Percentiles rank a stretch among this genome's conserved stretches.
Conservation (phyloP, 2,329 filamentous ascomycete species). For the Bipolaris bicolor region DNA sequence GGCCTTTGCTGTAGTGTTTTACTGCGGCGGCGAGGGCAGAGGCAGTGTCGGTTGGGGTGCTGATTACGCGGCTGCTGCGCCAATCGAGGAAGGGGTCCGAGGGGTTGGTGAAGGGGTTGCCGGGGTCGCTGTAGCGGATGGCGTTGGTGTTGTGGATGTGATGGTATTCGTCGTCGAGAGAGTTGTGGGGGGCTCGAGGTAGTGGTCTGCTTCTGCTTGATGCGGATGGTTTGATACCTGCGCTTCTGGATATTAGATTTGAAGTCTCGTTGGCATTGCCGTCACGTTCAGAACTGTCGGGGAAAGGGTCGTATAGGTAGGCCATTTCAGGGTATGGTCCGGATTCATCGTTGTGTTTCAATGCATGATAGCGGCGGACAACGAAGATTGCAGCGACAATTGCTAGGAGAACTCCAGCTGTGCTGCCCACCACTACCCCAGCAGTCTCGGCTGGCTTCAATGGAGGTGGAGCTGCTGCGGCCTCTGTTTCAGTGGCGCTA, state of each 20-base stretch:
- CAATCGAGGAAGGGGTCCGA: slow-evolving; percentile 4
- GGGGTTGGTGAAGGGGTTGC: slow-evolving; percentile 20
- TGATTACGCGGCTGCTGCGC: slow-evolving; percentile 12
- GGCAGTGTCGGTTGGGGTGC: slow-evolving; percentile 13
- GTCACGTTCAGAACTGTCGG: slow-evolving; percentile 7
- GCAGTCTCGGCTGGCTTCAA: slow-evolving; percentile 42
- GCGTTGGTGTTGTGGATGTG: slow-evolving; percentile 10
- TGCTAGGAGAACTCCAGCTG: slow-evolving; percentile 42
- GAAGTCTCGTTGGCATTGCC: slow-evolving; percentile 23
- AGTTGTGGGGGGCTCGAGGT: slow-evolving; percentile 9
- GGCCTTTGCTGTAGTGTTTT: slow-evolving; percentile 15
- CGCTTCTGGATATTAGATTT: slow-evolving; percentile 34
- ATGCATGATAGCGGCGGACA: slow-evolving; percentile 37
- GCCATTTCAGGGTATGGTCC: slow-evolving; percentile 42
- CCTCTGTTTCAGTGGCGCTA: slow-evolving; percentile 18
- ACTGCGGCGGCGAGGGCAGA: slow-evolving; percentile 26
- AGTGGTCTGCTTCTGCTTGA: neutral
- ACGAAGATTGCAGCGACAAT: slow-evolving; percentile 43
- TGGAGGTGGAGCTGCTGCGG: slow-evolving; percentile 23
- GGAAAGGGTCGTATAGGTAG: slow-evolving; percentile 44
- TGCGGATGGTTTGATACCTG: slow-evolving; percentile 11
- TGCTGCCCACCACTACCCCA: slow-evolving; percentile 44
- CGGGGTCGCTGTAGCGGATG: slow-evolving; percentile 19
- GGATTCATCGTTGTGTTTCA: slow-evolving; percentile 27
- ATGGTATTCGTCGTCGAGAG: slow-evolving; percentile 6